Percentiles rank a stretch among this genome's conserved stretches.
phyloP scores from a whole-genome alignment of 2,329 filamentous ascomycete genomes.

The Microsporum ferrugineum region DNA sequence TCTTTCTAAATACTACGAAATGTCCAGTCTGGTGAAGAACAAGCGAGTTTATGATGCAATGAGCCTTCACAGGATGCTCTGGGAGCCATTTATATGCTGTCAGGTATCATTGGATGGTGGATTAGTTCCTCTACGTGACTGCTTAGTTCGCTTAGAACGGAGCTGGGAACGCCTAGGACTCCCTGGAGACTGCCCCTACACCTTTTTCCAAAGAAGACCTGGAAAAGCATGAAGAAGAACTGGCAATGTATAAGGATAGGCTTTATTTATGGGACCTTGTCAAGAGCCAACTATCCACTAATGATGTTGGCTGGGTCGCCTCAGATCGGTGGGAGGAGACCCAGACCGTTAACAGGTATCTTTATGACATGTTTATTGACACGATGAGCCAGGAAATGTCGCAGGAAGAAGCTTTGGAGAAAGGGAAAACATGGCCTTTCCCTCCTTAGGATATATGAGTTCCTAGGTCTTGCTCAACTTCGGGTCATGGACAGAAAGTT shows the following conservation, averaged over 20 bases:
- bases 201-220: conserved; percentile 17
- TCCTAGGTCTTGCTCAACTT: neutral
- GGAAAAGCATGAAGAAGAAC: conserved; percentile 12
- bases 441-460: neutral
- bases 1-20: conserved; percentile 20
- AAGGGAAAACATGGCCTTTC: conserved; percentile 12
- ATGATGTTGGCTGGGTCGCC: conserved; percentile 25
- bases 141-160: neutral
- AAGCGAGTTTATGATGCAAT: conserved; percentile 15
- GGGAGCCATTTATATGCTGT: conserved; percentile 15
- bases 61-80: no score
- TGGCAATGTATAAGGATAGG: neutral
- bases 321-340: conserved; percentile 21
- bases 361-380: conserved; percentile 23
- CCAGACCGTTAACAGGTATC: conserved; percentile 19
- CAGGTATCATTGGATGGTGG: neutral
- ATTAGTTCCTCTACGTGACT: neutral
- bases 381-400: conserved; percentile 10
- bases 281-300: conserved; percentile 18
- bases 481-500: no score
- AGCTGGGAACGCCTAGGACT: no score
- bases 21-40: conserved; percentile 15
- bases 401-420: conserved; percentile 7
- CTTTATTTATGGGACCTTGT: conserved; percentile 16
- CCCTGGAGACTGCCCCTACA: no score